phyloP scores from a whole-genome alignment of 2,329 filamentous ascomycete species.

The Cercospora canescens region DNA sequence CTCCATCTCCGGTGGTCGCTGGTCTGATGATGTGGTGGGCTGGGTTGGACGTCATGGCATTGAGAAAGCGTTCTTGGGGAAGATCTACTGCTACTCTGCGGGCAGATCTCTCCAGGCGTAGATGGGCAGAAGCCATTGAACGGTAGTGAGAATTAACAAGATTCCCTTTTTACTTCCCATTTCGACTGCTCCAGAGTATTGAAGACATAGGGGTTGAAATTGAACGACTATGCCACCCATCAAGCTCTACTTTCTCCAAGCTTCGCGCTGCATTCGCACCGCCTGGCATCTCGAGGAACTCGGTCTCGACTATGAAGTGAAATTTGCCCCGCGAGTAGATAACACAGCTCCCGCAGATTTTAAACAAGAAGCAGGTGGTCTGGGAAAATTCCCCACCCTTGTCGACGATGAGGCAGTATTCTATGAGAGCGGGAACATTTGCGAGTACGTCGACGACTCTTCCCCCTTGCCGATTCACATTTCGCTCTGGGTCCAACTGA shows the following conservation, averaged over 20 bases:
- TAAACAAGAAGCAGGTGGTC: conserved; percentile 42
- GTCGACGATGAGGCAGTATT: conserved; percentile 44
- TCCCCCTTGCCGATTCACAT: background rate
- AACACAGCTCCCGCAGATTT: conserved; percentile 45
- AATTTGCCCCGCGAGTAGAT: conserved; percentile 42
- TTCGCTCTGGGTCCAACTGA: background rate
- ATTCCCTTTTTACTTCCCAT: background rate
- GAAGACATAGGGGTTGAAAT: background rate
- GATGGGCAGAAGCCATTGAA: background rate
- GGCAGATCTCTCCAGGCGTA: background rate
- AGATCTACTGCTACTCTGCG: background rate
- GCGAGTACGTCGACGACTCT: conserved; percentile 39
- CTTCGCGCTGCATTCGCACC: conserved; percentile 46
- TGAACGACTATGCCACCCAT: conserved; percentile 29
- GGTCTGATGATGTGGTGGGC: background rate
- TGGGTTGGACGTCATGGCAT: background rate
- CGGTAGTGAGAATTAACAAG: background rate
- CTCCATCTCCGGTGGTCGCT: background rate
- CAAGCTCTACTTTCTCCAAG: conserved; percentile 51
- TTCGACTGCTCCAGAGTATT: background rate
- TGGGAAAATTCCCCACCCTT: conserved; percentile 50
- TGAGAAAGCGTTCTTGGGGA: background rate
- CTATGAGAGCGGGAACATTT: conserved; percentile 50
- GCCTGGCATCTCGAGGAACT: conserved; percentile 52
- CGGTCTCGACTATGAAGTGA: conserved; percentile 43